Base-by-base conservation (phyloP, 768 basidiomycete genomes). In the Pleurotus pulmonarius region DNA sequence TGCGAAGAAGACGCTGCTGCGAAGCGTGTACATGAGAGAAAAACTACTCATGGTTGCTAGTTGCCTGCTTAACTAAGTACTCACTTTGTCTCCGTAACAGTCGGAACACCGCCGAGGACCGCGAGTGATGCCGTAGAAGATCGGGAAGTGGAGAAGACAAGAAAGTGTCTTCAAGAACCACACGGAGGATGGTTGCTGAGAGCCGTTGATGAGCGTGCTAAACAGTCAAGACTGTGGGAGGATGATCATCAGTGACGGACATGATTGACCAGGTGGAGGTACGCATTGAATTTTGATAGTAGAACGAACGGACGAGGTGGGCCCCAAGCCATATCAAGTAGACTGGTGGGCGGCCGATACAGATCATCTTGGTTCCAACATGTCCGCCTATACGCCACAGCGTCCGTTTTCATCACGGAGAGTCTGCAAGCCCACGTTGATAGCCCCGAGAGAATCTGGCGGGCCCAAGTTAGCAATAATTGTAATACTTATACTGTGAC, bases 71-170 rank as follows among this genome's bases (percentile, higher is more conserved):
- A 44, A 25, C 26, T 34, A 34, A 34, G 29, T 8, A 29, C n/a
- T 49, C 46, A 47, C 46, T 15, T 24, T 25, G 46, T 25, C 22
- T 49, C 48, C 48, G 48, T 16, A 49, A 34, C 15, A 38, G 29
- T 49, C 48, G 48, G 48, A 49, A 49, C 48, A 49, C 48, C 48
- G 48, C 48, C 48, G 25, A 49, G 37, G 25, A 29, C 26, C 25
- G 25, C 20, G 26, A 49, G 7, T 49, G 48, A 49, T 49, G 26
- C 48, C 48, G 9, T 29, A 49, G 16, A 25, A 49, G 48, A 49
- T 29, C 20, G 6, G 29, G 29, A 34, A 11, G 29, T 34, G n/a
- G 5, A 26, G 29, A 37, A 49, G 22, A 15, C n/a, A 49, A 29
- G 24, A 20, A n/a, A 11, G 46, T 25, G 25, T 16, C 15, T 25